Evolutionary conservation across 164 flowering plant species (phyloP), one percentile per base, ranked within the genome.

Genomic region (Hamamelis virginiana): DNA sequence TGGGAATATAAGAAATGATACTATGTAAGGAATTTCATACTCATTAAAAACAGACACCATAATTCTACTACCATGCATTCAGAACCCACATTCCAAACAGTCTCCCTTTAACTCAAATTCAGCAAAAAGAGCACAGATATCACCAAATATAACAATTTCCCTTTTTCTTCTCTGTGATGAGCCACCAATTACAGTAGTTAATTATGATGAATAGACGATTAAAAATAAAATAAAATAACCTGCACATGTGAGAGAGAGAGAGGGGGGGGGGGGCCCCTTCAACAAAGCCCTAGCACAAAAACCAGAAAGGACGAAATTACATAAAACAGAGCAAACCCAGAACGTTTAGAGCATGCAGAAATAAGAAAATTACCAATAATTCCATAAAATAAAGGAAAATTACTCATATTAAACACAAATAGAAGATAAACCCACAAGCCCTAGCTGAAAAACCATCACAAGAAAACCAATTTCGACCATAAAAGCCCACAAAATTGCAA

Each of bases 361-460:
- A 5, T n/a, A 16, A 4, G n/a, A 18, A 51, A 16, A 16, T 5
- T n/a, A 51, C n/a, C 22, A 51, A 51, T 6, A 16, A 51, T 18
- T n/a, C 19, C 55, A 51, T 1, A 51, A 4, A 18, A 51, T 51
- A 16, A 25, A 28, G 21, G 33, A 58, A 25, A 23, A 12, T 38
- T 53, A 16, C 56, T 18, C 44, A 9, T 9, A 63, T 46, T 15
- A 1, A 23, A 22, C 38, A 45, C 53, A 53, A 66, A 1, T 55
- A 33, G 11, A 41, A 6, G 61, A 41, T 16, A 41, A 5, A 28
- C 66, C 43, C 18, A n/a, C 72, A 69, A 69, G 60, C 66, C 66
- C 66, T 61, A 60, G 59, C 72, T 50, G 23, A 14, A 22, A 66
- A 53, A 8, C 18, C 19, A 38, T 21, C 22, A 14, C 47, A 1